A percentile compares a stretch with the other conserved stretches of the same genome.
Conservation (phyloP, 768 basidiomycete genomes). For the Leucocoprinus sp. region DNA sequence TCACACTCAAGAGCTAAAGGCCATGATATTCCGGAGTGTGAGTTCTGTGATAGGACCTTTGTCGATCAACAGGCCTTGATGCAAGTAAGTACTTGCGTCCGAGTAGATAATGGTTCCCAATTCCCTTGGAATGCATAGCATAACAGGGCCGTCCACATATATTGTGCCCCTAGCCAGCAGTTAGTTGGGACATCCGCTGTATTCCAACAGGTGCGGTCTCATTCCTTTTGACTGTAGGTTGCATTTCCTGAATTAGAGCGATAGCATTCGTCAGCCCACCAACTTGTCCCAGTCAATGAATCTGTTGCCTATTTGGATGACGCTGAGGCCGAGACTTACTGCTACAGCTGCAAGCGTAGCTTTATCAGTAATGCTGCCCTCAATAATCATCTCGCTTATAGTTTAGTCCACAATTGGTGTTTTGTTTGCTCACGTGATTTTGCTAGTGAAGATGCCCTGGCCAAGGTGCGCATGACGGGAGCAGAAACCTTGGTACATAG, state of each 20-base stretch:
- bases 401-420: conserved; percentile 11
- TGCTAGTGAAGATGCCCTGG: conserved; percentile 25
- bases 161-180: neutral
- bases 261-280: conserved; percentile 5
- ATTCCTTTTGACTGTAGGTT: neutral
- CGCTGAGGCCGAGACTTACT: neutral
- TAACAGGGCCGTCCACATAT: neutral
- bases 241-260: too few relatives aligned
- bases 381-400: neutral
- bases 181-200: neutral
- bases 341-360: neutral
- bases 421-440: conserved; percentile 13
- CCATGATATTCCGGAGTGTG: conserved; percentile 2
- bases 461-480: too few relatives aligned
- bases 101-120: neutral
- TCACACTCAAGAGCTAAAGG: conserved; percentile 11
- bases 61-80: neutral
- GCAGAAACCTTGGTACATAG: too few relatives aligned
- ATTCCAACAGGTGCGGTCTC: conserved; percentile 2
- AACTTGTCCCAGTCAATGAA: neutral
- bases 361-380: neutral
- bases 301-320: neutral
- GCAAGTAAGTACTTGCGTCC: neutral
- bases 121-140: neutral
- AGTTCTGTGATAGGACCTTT: conserved; percentile 3